phyloP scores from a whole-genome alignment of 2,329 filamentous ascomycete species.

The Botrytis cinerea region DNA sequence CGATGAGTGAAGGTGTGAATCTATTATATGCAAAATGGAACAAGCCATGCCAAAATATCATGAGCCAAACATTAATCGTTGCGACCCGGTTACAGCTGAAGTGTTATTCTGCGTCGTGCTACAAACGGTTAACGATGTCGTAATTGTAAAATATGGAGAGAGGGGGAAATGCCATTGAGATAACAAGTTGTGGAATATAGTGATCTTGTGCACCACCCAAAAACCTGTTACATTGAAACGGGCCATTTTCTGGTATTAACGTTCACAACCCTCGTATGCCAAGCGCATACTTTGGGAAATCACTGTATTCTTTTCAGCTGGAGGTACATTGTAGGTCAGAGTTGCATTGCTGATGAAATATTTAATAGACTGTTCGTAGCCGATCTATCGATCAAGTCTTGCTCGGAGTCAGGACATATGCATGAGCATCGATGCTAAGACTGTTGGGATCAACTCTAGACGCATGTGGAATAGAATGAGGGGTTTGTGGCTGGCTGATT shows the following conservation, averaged over 20 bases:
- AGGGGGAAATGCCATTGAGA: not conserved
- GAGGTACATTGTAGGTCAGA: fast-evolving
- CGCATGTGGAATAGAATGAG: not conserved
- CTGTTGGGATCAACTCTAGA: not conserved
- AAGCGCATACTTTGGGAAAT: not conserved
- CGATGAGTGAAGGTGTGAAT: not conserved
- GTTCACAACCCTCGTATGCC: not conserved
- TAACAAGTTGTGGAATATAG: not conserved
- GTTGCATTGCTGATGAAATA: not conserved
- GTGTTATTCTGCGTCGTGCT: not conserved
- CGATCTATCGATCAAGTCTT: no score
- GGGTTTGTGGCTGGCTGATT: not conserved
- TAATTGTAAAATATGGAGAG: not conserved
- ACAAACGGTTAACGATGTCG: not conserved
- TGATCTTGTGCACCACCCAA: not conserved
- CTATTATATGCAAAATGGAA: not conserved
- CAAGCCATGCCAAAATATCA: not conserved
- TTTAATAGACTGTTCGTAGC: no score
- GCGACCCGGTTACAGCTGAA: not conserved
- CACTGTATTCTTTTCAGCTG: not conserved
- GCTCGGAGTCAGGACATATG: not conserved
- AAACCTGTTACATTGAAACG: no score
- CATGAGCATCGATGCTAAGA: not conserved
- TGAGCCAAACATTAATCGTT: not conserved
- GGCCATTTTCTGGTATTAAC: not conserved